A percentile compares a stretch with the other conserved stretches of the same genome.
Conservation (phyloP, 495 filamentous ascomycete species). For the Emericellopsis terricola region DNA sequence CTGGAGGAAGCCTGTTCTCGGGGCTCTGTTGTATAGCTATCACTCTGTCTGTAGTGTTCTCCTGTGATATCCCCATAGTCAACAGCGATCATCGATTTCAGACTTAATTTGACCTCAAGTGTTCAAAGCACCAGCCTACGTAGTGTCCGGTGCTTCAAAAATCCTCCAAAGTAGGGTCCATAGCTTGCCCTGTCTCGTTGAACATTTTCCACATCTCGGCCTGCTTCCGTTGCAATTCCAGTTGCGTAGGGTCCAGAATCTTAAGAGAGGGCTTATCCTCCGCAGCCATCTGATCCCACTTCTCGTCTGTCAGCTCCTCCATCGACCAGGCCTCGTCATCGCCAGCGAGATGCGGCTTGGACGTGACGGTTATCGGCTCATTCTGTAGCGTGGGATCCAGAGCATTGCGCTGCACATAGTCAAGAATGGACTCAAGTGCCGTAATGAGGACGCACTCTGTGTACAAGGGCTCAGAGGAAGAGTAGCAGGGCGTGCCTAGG, state of each 20-base stretch:
- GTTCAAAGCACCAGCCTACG: no score
- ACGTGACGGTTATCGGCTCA: not conserved
- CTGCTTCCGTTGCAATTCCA: slow-evolving; percentile 2
- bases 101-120: no score
- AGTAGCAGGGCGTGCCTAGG: not conserved
- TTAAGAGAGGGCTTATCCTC: not conserved
- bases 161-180: not conserved
- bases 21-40: no score
- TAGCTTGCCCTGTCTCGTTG: not conserved
- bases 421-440: not conserved
- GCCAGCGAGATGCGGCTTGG: not conserved
- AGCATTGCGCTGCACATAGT: slow-evolving; percentile 4
- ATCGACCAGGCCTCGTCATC: not conserved
- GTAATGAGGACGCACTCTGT: not conserved
- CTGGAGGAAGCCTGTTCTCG: no score
- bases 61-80: no score
- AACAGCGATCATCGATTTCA: no score
- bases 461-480: not conserved
- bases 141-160: no score
- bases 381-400: slow-evolving; percentile 6
- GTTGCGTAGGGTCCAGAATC: slow-evolving; percentile 2
- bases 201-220: not conserved
- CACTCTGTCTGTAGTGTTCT: no score
- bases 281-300: slow-evolving; percentile 3
- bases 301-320: not conserved